These are phyloP conservation scores for Echium plantagineum DNA, from an alignment of 257 asterid genomes.

Conservation along the genomic window DNA sequence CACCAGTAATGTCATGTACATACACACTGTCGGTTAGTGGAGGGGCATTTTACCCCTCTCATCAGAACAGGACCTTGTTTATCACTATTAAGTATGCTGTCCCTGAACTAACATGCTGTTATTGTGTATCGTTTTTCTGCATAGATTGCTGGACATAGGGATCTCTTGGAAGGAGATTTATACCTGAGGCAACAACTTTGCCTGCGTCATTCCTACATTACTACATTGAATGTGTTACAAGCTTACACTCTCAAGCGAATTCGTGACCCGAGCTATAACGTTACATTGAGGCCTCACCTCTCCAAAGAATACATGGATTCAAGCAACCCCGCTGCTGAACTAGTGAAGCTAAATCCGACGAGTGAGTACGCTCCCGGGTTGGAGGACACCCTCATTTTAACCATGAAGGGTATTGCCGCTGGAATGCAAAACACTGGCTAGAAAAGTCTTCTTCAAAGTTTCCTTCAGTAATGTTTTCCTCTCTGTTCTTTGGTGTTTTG, in stretches of 20 bases:
- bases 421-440: conserved; percentile 21
- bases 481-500: not conserved
- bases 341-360: conserved; percentile 42
- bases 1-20: too few species aligned
- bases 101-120: not conserved
- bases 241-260: conserved; percentile 49
- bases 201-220: conserved; percentile 48
- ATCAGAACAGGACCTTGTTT: too few species aligned
- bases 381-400: conserved; percentile 59
- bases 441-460: not conserved
- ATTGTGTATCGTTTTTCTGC: not conserved
- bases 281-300: conserved; percentile 42
- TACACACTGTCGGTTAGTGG: too few species aligned
- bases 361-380: conserved; percentile 61
- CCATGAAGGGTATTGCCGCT: conserved; percentile 73
- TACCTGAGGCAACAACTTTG: conserved; percentile 46
- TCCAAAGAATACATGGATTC: conserved; percentile 36
- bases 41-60: too few species aligned
- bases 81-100: too few species aligned
- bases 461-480: not conserved
- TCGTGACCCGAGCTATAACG: conserved; percentile 48
- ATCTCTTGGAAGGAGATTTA: conserved; percentile 49
- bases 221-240: conserved; percentile 47
- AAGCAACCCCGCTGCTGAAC: conserved; percentile 38
- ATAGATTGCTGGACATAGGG: conserved; percentile 61